Base-by-base conservation (phyloP, 306 rosid species). In the Albizia julibrissin region DNA sequence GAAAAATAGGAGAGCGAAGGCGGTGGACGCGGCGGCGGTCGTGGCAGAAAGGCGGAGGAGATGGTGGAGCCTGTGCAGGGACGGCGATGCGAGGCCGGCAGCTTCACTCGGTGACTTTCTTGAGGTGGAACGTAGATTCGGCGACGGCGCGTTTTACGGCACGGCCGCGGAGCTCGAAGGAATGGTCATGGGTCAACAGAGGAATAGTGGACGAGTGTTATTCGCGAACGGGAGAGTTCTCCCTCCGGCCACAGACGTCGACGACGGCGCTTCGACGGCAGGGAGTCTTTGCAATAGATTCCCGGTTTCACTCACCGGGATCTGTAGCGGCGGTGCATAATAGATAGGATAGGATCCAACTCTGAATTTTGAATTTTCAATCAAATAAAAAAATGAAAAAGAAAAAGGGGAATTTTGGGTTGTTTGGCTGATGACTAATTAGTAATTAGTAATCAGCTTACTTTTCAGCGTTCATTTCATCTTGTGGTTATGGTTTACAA, bases 61-160 rank as follows among this genome's bases (percentile, higher is more conserved):
- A 88, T 95, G 99, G 99, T 95, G 99, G 99, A 86, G 89, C 80
- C 86, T 94, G 11, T 94, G 98, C 79, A 64, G 94, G 13, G 99
- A 93, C 74, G 92, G 89, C 29, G 96, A 85, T 15, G 78, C 94
- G 11, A 89, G 81, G 70, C 94, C 98, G 76, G 86, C 98, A 71
- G 86, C 96, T 1, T 93, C 98, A 24, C 85, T 95, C 1, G 97
- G 98, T 0, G 99, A 95, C 29, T 95, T 93, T 78, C 91, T 95
- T 26, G 99, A 93, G 88, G 97, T 91, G 68, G 99, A 95, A 83
- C 86, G 99, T 86, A 68, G 98, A 82, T 89, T 84, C 78, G 97
- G 98, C 3, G 99, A 95, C 80, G 89, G 88, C 26, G 91, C 90
- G 49, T 95, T 95, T 77, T 95, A 87, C 40, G 91, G 91, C 46